Conservation (phyloP, 1,284 basidiomycete genomes). For the Cutaneotrichosporon curvatum region DNA sequence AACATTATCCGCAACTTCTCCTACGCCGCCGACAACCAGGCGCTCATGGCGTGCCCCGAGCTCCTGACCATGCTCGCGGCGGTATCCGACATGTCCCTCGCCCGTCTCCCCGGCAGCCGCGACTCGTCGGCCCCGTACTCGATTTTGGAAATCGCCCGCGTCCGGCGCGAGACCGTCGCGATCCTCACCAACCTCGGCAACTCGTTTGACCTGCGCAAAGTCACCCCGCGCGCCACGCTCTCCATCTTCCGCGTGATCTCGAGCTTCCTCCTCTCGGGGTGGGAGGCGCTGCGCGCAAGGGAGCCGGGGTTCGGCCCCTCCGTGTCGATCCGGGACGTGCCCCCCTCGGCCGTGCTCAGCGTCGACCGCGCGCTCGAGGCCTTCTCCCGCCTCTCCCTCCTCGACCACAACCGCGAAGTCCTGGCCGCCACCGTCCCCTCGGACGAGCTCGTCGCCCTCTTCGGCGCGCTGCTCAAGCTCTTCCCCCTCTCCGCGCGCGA, state of each 20-base stretch:
- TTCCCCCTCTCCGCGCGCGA: conserved; percentile 72
- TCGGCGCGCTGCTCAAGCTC: conserved; percentile 66
- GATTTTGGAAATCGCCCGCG: conserved; percentile 60
- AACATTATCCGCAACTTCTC: conserved; percentile 85
- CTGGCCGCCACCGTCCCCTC: conserved; percentile 58
- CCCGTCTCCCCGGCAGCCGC: conserved; percentile 43
- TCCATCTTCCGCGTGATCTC: conserved; percentile 62
- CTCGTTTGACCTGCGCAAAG: conserved; percentile 47
- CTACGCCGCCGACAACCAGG: conserved; percentile 62
- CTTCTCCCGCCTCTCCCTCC: conserved; percentile 66
- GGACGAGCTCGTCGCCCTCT: conserved; percentile 56
- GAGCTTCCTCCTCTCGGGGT: conserved; percentile 55
- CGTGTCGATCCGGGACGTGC: conserved; percentile 22
- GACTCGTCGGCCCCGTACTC: conserved; percentile 49
- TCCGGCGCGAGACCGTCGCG: conserved; percentile 71
- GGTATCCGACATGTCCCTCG: conserved; percentile 52
- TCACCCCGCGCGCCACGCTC: conserved; percentile 49
- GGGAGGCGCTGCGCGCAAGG: conserved; percentile 55
- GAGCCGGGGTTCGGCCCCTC: conserved; percentile 45
- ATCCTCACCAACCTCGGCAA: conserved; percentile 63
- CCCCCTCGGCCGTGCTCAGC: conserved; percentile 24
- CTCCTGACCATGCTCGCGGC: conserved; percentile 63
- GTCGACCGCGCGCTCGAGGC: conserved; percentile 63
- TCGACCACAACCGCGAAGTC: conserved; percentile 71
- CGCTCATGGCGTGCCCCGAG: conserved; percentile 58